Percentiles rank a stretch among this genome's conserved stretches.
Evolutionary conservation across 2,329 filamentous ascomycete genomes (phyloP).

Genomic region (Talaromyces sp.): DNA sequence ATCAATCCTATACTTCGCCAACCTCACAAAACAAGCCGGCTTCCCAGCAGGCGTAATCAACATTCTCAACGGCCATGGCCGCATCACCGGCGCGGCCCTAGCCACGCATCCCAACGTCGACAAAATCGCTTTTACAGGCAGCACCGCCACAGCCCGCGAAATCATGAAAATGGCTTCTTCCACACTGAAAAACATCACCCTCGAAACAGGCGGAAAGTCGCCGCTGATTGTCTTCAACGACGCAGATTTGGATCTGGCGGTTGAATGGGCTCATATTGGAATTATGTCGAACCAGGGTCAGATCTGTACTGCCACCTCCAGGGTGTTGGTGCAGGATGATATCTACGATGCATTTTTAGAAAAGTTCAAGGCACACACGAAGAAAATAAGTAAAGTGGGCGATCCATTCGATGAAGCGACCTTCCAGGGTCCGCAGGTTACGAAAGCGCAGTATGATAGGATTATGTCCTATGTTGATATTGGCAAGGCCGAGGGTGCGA

Average conservation of each 20-base stretch:
- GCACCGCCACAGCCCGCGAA: constrained; percentile 65
- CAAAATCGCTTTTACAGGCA: constrained; percentile 78
- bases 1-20: constrained; percentile 59
- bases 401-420: constrained; percentile 42
- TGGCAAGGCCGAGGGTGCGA: constrained; percentile 43
- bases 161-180: constrained; percentile 73
- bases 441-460: constrained; percentile 44
- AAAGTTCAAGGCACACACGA: constrained; percentile 35
- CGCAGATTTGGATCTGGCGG: constrained; percentile 56
- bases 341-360: constrained; percentile 47
- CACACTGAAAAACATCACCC: constrained; percentile 61
- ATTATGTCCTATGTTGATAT: constrained; percentile 44
- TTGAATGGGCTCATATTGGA: constrained; percentile 46
- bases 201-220: constrained; percentile 60
- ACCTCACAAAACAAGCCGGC: constrained; percentile 66
- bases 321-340: constrained; percentile 55
- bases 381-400: constrained; percentile 37
- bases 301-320: constrained; percentile 58
- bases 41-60: constrained; percentile 78
- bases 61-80: constrained; percentile 68
- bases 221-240: constrained; percentile 58
- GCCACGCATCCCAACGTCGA: constrained; percentile 66
- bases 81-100: constrained; percentile 65
- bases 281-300: constrained; percentile 60
- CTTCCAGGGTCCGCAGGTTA: constrained; percentile 46